phyloP scores from a whole-genome alignment of 2,329 filamentous ascomycete genomes.

The Apiospora rasikravindrae region DNA sequence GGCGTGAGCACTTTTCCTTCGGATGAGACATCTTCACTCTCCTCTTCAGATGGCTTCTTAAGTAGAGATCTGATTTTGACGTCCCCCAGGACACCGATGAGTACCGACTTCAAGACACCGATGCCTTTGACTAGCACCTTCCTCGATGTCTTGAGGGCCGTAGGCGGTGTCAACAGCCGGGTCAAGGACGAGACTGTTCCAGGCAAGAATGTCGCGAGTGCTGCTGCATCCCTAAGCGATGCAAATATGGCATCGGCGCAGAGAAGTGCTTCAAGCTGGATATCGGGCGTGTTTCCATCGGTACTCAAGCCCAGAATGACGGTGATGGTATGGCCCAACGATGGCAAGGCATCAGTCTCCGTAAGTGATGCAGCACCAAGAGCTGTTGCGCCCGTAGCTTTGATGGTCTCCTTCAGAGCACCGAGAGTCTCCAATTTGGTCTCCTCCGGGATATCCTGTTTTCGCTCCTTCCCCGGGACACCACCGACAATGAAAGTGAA shows the following conservation, averaged over 20 bases:
- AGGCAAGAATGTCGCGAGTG: conserved; percentile 84
- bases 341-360: conserved; percentile 69
- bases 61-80: conserved; percentile 56
- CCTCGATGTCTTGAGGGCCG: conserved; percentile 57
- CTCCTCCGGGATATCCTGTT: conserved; percentile 69
- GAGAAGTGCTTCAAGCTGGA: conserved; percentile 72
- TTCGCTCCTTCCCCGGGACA: conserved; percentile 60
- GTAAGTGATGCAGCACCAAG: conserved; percentile 55
- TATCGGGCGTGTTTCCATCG: conserved; percentile 66
- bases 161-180: conserved; percentile 73
- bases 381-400: conserved; percentile 58
- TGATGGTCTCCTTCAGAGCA: conserved; percentile 71
- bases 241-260: conserved; percentile 67
- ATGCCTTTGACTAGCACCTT: conserved; percentile 69
- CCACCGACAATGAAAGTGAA: conserved; percentile 82
- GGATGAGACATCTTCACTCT: conserved; percentile 33
- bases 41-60: conserved; percentile 39
- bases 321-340: conserved; percentile 82
- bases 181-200: conserved; percentile 84
- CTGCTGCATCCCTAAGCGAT: conserved; percentile 72
- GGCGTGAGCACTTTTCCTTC: conserved; percentile 45
- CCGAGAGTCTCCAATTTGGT: conserved; percentile 72
- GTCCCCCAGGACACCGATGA: conserved; percentile 63
- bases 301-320: conserved; percentile 77
- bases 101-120: conserved; percentile 58